Base-by-base conservation (phyloP, 2,329 filamentous ascomycete species). In the Boeremia exigua region DNA sequence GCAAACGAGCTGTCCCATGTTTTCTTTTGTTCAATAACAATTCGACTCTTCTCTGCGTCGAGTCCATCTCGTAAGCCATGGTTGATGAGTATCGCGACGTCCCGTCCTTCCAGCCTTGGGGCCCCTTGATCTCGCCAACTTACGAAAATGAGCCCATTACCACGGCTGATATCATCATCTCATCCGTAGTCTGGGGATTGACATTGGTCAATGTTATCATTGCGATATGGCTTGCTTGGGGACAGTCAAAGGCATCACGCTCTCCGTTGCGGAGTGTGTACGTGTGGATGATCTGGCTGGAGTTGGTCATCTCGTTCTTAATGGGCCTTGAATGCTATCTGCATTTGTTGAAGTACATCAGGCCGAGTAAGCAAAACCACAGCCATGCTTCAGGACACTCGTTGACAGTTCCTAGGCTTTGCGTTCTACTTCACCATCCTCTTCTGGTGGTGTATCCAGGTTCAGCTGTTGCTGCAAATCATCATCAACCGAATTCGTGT, bases 251-350 rank as follows among this genome's bases (percentile, higher is more conserved):
- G 11, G 60, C 50, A 3, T 72, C 71, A 3, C 62, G 71, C 12
- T 62, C 61, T 52, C 60, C 72, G 7, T 29, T 71, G 23, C 58
- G 65, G 12, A 80, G 79, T 56, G 67, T 74, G 1, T 81, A 81
- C 55, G 71, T 82, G 0, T 78, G 77, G 71, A 77, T 82, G 77
- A 76, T 82, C 49, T 82, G 80, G 80, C 47, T 76, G 27, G 80
- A 82, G 61, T 71, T 82, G 3, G 2, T 72, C 1, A 77, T 78
- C 3, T 81, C 76, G 10, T 67, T 79, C 10, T 58, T 71, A 8
- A 81, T 82, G 67, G 75, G 72, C 6, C 56, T 80, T 23, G 72
- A 81, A 40, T 71, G 71, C 56, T 77, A 60, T 52, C 27, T 77
- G 43, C 72, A 75, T 57, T 43, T 78, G 3, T 23, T 70, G 44